Evolutionary conservation across 1,139 yeast species (phyloP).

Genomic region (Lodderomyces parapsilosis): DNA sequence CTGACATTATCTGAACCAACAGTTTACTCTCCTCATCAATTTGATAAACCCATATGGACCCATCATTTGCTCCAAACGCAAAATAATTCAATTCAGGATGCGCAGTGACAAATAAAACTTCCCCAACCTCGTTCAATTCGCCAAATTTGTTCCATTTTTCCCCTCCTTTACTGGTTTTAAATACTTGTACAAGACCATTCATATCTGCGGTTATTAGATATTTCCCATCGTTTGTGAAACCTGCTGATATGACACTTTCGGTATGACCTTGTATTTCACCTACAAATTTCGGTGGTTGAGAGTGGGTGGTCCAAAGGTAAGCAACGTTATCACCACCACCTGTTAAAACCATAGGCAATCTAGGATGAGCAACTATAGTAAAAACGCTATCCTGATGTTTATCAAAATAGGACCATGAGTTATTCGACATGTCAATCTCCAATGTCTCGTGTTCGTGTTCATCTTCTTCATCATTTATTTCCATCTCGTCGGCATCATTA

Average conservation of each 20-base stretch:
- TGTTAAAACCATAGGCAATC: constrained; percentile 70
- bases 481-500: constrained; percentile 21
- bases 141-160: constrained; percentile 76
- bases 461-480: constrained; percentile 29
- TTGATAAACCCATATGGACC: constrained; percentile 92
- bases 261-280: constrained; percentile 75
- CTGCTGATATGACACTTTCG: constrained; percentile 85
- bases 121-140: constrained; percentile 84
- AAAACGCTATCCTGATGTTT: constrained; percentile 83
- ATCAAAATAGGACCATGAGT: constrained; percentile 87
- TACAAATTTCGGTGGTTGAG: constrained; percentile 77
- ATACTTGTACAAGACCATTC: constrained; percentile 83
- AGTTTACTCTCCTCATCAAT: constrained; percentile 54
- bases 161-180: constrained; percentile 70
- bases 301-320: constrained; percentile 87
- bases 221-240: constrained; percentile 79
- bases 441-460: constrained; percentile 32
- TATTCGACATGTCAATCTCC: constrained; percentile 74
- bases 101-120: constrained; percentile 64
- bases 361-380: constrained; percentile 75
- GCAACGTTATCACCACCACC: constrained; percentile 94
- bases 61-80: constrained; percentile 94
- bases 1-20: constrained; percentile 73
- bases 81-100: constrained; percentile 77
- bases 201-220: constrained; percentile 88